Evolutionary conservation across 2,329 filamentous ascomycete genomes (phyloP), one percentile per base, ranked within the genome.

Genomic region (Tolypocladium ophioglossoides): DNA sequence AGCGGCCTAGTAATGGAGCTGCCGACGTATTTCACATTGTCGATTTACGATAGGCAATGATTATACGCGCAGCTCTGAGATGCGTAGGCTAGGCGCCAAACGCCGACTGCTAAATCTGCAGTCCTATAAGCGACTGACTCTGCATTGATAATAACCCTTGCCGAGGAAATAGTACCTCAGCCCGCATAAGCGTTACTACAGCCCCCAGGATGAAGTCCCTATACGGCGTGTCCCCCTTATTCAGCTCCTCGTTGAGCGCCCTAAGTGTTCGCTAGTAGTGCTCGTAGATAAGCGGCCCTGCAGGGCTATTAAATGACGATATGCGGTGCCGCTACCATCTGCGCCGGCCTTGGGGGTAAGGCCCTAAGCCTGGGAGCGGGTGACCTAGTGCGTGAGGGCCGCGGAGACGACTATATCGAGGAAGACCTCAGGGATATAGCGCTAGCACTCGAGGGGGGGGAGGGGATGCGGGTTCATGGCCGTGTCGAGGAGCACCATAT

Each of bases 401-500:
- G 53, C 30, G 34, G 53, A 53, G 27, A 59, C 53, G 34, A 56
- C 27, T 1, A 55, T 48, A 46, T 56, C 47, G 14, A 51, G 20
- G 35, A 56, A 11, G 18, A 58, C 24, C 20, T 59, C 54, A 20
- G 57, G 57, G 16, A 56, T 37, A 32, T 51, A 55, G 24, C 39
- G 52, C 55, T 52, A 57, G 22, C 30, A 51, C 39, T 55, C 49
- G 30, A 54, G 20, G n/a, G 39, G 41, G 1, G 51, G 18, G 5
- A 50, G 47, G 32, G n/a, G n/a, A n/a, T 52, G 52, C 14, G 56
- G 57, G 34, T 58, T 59, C 9, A 32, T 24, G 3, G 48, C 39
- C 22, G 54, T 54, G 53, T 59, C 56, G 2, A 59, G 16, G 12
- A 59, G 54, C 10, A 59, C 57, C 52, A 59, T n/a, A 40, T 58